Percentiles rank a stretch among this genome's conserved stretches.
phyloP scores from a whole-genome alignment of 768 basidiomycete species.

The Boletus subcaerulescens region DNA sequence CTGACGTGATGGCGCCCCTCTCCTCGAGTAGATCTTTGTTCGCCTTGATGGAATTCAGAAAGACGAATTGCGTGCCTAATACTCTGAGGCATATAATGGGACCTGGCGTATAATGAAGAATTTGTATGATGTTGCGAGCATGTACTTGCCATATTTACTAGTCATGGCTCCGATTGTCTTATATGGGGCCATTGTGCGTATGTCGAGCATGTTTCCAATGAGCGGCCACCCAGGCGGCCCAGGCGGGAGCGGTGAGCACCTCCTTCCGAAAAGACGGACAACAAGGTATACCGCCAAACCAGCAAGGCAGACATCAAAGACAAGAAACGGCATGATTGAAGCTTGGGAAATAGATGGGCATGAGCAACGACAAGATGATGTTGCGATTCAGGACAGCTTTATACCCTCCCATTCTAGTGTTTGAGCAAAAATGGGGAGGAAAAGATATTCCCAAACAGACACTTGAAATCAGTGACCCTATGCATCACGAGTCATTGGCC shows the following conservation, averaged over 20 bases:
- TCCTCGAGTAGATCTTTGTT: slow-evolving; percentile 11
- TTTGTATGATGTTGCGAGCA: not conserved
- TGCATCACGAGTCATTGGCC: too few species aligned
- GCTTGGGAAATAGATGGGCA: too few species aligned
- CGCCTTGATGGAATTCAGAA: slow-evolving; percentile 45
- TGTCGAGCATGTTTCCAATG: slow-evolving; percentile 53
- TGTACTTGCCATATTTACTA: slow-evolving; percentile 40
- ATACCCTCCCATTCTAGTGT: too few species aligned
- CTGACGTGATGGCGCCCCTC: not conserved
- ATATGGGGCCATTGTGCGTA: slow-evolving; percentile 51
- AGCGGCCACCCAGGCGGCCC: slow-evolving; percentile 32
- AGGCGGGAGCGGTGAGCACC: not conserved
- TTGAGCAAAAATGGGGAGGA: too few species aligned
- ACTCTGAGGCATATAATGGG: slow-evolving; percentile 14
- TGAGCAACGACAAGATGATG: too few species aligned
- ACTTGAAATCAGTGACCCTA: too few species aligned
- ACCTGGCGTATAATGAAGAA: slow-evolving; percentile 1
- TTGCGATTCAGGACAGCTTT: too few species aligned
- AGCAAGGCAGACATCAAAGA: not conserved
- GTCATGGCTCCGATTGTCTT: slow-evolving; percentile 40
- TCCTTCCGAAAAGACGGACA: not conserved
- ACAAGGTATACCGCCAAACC: not conserved
- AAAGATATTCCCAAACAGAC: too few species aligned
- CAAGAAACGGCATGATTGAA: too few species aligned
- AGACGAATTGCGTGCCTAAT: slow-evolving; percentile 43